These are phyloP conservation scores for Porcisia deanei DNA, from an alignment of 208 protist species.

Conservation along the genomic window DNA sequence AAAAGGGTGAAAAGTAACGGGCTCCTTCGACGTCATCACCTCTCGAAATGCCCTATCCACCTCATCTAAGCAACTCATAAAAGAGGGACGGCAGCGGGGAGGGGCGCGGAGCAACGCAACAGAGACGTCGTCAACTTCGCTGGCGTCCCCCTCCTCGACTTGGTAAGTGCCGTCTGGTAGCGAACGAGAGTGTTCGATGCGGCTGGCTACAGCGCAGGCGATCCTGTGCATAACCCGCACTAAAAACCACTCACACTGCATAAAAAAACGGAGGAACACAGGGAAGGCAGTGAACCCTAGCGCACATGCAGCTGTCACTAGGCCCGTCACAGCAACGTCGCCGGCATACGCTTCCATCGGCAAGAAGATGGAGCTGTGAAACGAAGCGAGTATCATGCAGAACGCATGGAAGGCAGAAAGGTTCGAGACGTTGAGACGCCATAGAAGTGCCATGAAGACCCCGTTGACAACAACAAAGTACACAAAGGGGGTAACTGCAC, in stretches of 20 bases:
- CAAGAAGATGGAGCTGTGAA: conserved; percentile 75
- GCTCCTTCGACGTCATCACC: conserved; percentile 45
- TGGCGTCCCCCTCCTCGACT: background rate
- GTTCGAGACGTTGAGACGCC: conserved; percentile 41
- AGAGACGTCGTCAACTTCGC: conserved; percentile 8
- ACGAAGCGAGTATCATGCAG: conserved; percentile 53
- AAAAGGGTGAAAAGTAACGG: conserved; percentile 70
- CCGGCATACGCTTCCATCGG: conserved; percentile 56
- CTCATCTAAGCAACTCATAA: conserved; percentile 9
- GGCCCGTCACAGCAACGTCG: conserved; percentile 46
- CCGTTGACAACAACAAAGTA: conserved; percentile 56
- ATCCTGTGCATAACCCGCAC: conserved; percentile 15
- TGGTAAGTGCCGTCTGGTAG: background rate
- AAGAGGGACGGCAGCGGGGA: background rate
- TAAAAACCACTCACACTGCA: conserved; percentile 41
- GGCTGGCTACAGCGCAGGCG: background rate
- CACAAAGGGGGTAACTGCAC: conserved; percentile 41
- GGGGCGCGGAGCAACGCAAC: background rate
- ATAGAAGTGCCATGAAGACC: conserved; percentile 40
- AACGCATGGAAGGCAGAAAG: conserved; percentile 39
- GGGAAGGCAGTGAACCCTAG: conserved; percentile 78
- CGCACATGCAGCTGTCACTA: conserved; percentile 53
- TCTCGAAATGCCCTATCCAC: conserved; percentile 61
- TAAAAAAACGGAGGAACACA: conserved; percentile 57
- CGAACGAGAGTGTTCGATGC: background rate